Evolutionary conservation across 1,284 basidiomycete species (phyloP).

Genomic region (Leccinum huronense): DNA sequence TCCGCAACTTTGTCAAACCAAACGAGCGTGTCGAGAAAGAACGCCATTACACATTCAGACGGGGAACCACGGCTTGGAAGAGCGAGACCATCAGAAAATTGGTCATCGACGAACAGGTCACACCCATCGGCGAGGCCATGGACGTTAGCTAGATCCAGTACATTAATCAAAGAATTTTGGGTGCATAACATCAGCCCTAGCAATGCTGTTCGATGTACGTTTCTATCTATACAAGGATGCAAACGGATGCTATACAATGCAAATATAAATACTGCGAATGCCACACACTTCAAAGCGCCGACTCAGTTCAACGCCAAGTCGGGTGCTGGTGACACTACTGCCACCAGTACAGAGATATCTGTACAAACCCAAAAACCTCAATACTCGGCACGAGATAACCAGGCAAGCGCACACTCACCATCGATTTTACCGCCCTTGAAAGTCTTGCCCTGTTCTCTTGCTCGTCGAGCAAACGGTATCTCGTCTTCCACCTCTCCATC

Average conservation of each 20-base stretch:
- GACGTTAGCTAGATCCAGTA: conserved; percentile 54
- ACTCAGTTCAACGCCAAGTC: conserved; percentile 23
- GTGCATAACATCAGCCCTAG: conserved; percentile 1
- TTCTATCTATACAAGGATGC: conserved; percentile 30
- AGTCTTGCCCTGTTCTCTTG: conserved; percentile 57
- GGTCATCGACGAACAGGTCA: conserved; percentile 71
- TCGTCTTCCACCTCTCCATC: conserved; percentile 45
- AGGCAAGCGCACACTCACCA: conserved; percentile 45
- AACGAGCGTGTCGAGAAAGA: conserved; percentile 87
- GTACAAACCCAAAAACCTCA: conserved; percentile 5
- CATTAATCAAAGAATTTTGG: neutral
- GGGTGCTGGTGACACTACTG: conserved; percentile 52
- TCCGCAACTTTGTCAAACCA: conserved; percentile 90
- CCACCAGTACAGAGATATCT: conserved; percentile 69
- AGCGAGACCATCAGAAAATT: conserved; percentile 73
- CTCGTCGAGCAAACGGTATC: conserved; percentile 67
- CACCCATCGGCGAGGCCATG: conserved; percentile 64
- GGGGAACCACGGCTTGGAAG: conserved; percentile 88
- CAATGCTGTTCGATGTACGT: conserved; percentile 21
- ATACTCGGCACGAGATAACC: neutral
- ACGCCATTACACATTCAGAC: conserved; percentile 69
- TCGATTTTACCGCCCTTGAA: conserved; percentile 76
- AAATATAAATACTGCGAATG: conserved; percentile 15
- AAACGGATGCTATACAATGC: conserved; percentile 27
- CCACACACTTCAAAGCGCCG: neutral